A percentile compares a stretch with the other conserved stretches of the same genome.
These are phyloP conservation scores for Colletotrichum orbiculare DNA, from an alignment of 2,329 filamentous ascomycete genomes.

Conservation along the genomic window DNA sequence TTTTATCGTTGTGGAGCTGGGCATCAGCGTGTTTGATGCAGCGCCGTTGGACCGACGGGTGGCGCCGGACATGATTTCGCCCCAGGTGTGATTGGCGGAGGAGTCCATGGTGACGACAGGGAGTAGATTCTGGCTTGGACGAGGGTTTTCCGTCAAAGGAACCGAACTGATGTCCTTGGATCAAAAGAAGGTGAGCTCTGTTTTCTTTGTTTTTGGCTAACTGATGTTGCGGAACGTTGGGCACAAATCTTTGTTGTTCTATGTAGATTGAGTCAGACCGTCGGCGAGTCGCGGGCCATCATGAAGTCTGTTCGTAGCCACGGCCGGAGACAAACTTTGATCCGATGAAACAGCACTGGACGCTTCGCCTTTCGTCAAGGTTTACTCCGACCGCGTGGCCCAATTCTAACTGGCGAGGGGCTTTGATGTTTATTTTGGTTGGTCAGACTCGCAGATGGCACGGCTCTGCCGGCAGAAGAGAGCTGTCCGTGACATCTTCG, in stretches of 20 bases:
- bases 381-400: neutral
- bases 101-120: neutral
- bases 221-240: neutral
- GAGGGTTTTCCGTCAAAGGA: neutral
- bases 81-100: constrained; percentile 15
- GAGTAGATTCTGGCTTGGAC: neutral
- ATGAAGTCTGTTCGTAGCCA: neutral
- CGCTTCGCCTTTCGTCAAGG: neutral
- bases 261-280: neutral
- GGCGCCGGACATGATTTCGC: constrained; percentile 8
- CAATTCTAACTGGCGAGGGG: neutral
- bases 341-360: constrained; percentile 10
- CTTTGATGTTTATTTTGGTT: constrained; percentile 1
- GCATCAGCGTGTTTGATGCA: neutral
- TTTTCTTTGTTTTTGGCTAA: neutral
- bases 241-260: too few species aligned
- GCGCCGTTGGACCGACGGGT: neutral
- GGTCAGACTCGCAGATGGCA: neutral
- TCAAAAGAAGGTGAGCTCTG: neutral
- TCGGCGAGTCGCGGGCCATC: constrained; percentile 5
- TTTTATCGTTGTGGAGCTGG: constrained; percentile 10
- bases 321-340: constrained; percentile 27
- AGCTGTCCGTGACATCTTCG: too few species aligned
- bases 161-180: neutral
- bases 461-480: too few species aligned